Conservation (phyloP, 192 early-diverging fungal species). For the Mycoemilia scoparia region DNA sequence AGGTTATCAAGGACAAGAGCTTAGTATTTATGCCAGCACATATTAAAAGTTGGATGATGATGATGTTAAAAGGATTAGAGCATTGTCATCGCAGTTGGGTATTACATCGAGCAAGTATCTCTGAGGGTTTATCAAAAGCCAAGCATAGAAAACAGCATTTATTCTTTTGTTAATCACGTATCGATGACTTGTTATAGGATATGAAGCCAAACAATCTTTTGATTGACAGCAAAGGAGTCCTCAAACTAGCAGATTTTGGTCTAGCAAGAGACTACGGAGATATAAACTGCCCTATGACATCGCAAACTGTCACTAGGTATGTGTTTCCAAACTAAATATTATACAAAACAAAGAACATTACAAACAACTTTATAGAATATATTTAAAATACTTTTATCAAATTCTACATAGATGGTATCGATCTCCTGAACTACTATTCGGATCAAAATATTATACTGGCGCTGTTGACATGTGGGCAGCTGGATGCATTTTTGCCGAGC, state of each 20-base stretch:
- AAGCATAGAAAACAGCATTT: neutral
- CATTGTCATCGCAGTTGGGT: slow-evolving; percentile 84
- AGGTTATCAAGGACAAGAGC: slow-evolving; percentile 85
- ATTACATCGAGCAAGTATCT: slow-evolving; percentile 70
- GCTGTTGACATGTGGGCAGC: slow-evolving; percentile 93
- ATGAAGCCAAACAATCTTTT: slow-evolving; percentile 79
- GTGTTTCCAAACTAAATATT: slow-evolving; percentile 6
- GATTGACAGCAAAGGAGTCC: slow-evolving; percentile 62
- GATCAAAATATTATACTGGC: slow-evolving; percentile 69
- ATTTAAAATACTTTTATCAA: neutral
- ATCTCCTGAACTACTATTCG: slow-evolving; percentile 82
- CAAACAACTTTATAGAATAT: neutral
- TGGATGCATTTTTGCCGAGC: slow-evolving; percentile 97
- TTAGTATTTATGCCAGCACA: slow-evolving; percentile 78
- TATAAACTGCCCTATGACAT: slow-evolving; percentile 61
- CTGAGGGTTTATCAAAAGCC: neutral
- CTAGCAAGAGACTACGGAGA: slow-evolving; percentile 91
- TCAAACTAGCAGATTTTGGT: slow-evolving; percentile 98
- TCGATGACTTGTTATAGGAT: slow-evolving; percentile 37
- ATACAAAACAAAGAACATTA: too few species aligned
- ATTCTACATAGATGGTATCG: slow-evolving; percentile 94
- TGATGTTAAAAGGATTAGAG: slow-evolving; percentile 82
- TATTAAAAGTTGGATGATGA: slow-evolving; percentile 95
- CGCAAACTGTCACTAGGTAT: slow-evolving; percentile 85
- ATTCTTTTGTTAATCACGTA: neutral